Base-by-base conservation (phyloP, 495 filamentous ascomycete species). In the Staphylotrichum longicolle region DNA sequence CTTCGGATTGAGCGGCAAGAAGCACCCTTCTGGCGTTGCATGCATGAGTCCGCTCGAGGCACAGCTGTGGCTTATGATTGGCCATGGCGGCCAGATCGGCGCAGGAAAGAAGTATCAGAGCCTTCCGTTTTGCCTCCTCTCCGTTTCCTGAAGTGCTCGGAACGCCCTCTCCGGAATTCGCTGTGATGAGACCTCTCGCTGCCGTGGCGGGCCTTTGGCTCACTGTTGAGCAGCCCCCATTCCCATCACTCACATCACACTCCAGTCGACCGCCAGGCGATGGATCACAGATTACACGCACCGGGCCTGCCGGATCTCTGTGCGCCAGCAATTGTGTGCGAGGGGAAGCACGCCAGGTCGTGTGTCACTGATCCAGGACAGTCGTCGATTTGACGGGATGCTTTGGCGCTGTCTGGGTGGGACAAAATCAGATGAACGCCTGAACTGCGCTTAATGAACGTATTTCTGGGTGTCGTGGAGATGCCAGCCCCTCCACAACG, bases 141-240 rank as follows among this genome's bases (percentile, higher is more conserved):
- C 48, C 48, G 48, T 35, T 50, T 50, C 44, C 14, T 5, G 20
- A 27, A 27, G 20, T 27, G 20, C 20, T 20, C 14, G 41, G 37
- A 39, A 10, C 6, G 37, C 37, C 6, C 14, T 5, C 44, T 15
- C 44, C 32, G 30, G 51, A 27, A 40, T 40, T 20, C n/a, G 51
- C 37, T 53, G 50, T 54, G 51, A 40, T 54, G 51, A 40, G 51
- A 41, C 35, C 51, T 39, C 6, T 39, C 10, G 5, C 5, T 39
- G 6, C 37, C 40, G 5, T 41, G 14, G 14, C 5, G 15, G 30
- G 27, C 11, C 11, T 50, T n/a, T 4, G 48, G 11, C 14, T 7
- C 7, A 15, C 3, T 32, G 27, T 9, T 7, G 4, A 15, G 51
- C 35, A 37, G 51, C 51, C 34, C 12, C 51, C 14, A 41, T 54